Evolutionary conservation across 2,329 filamentous ascomycete species (phyloP), one percentile per base, ranked within the genome.

Genomic region (Talaromyces sp.): DNA sequence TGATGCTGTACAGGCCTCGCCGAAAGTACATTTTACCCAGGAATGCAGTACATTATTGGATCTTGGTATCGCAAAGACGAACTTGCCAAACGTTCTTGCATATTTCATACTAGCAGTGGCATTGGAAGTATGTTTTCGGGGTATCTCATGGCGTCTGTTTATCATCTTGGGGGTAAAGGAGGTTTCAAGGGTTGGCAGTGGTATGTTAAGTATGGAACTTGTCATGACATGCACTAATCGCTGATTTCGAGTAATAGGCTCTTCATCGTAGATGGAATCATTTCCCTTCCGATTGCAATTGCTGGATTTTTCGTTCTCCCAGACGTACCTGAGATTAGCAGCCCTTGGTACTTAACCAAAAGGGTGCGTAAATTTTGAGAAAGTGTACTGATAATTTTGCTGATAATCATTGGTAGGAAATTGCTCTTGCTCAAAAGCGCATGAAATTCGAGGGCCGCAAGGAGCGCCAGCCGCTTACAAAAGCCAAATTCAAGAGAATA

Each of bases 401-500:
- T 53, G 31, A 54, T 2, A 8, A 50, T 26, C 3, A 38, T 43
- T 3, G 54, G 17, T 59, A 74, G 68, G 79, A 83, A 62, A 71
- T 81, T 1, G 69, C 70, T 3, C 70, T 82, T 5, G 77, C 80
- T 0, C 73, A 77, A 57, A 78, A 78, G 62, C 71, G 82, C 27
- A 83, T 84, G 81, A 64, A 78, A 62, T 66, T 79, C 4, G 80
- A 82, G 68, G 79, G 81, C 19, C 70, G 81, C 11, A 69, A 77
- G 61, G 69, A 74, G 24, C 69, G 79, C 57, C 69, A 73, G 51
- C 78, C 79, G 0, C 82, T 80, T 63, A 81, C 79, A 0, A 75
- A 72, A 57, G 68, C 72, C 2, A 88, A 86, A 70, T 66, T 88
- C 43, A 79, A 78, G 69, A 83, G 81, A 65, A 88, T 88, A 19